A percentile compares a stretch with the other conserved stretches of the same genome.
phyloP scores from a whole-genome alignment of 805 yeast species.

The Henningerozyma blattae region DNA sequence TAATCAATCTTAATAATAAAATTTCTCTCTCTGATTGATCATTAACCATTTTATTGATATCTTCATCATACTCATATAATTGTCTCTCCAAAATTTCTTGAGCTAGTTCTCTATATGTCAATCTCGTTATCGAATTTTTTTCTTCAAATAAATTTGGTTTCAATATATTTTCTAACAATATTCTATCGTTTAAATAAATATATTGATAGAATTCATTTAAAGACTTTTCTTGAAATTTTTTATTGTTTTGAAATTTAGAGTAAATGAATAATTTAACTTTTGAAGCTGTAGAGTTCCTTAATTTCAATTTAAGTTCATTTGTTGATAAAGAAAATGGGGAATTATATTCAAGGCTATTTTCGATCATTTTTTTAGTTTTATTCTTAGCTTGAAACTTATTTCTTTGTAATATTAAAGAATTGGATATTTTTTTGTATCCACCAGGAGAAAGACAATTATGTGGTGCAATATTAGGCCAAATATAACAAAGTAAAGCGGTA shows the following conservation, averaged over 20 bases:
- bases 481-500: slow-evolving; percentile 41
- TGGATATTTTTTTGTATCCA: slow-evolving; percentile 21
- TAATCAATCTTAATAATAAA: slow-evolving; percentile 28
- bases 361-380: not conserved
- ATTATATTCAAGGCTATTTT: slow-evolving; percentile 8
- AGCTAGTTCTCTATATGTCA: slow-evolving; percentile 39
- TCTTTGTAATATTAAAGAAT: too few relatives aligned
- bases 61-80: slow-evolving; percentile 29
- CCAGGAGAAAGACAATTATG: slow-evolving; percentile 45
- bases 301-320: slow-evolving; percentile 2
- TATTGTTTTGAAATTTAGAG: slow-evolving; percentile 19
- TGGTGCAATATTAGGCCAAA: slow-evolving; percentile 44
- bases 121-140: slow-evolving; percentile 3
- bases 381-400: slow-evolving; percentile 7
- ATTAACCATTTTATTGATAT: slow-evolving; percentile 23
- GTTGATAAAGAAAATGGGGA: slow-evolving; percentile 38
- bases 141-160: too few relatives aligned
- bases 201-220: slow-evolving; percentile 41
- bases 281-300: slow-evolving; percentile 19
- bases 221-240: slow-evolving; percentile 23
- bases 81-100: slow-evolving; percentile 46
- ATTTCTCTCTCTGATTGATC: slow-evolving; percentile 28
- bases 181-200: slow-evolving; percentile 23
- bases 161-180: slow-evolving; percentile 11
- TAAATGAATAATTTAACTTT: slow-evolving; percentile 26